Evolutionary conservation across 1,139 yeast species (phyloP), one percentile per base, ranked within the genome.

Genomic region (Diutina ranongensis): DNA sequence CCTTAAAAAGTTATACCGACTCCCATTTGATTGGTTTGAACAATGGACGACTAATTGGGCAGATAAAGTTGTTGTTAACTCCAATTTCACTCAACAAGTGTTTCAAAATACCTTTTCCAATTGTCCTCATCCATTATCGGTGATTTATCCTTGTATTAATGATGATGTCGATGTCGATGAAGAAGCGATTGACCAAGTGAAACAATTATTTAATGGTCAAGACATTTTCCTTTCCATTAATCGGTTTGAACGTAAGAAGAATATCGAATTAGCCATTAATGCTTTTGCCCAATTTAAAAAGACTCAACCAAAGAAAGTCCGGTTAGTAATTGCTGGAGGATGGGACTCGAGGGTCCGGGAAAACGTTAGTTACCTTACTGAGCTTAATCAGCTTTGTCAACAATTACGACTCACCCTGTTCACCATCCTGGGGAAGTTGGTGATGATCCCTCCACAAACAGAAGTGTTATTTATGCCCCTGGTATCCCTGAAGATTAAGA

Each of bases 101-200:
- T 92, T 85, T 54, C 66, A 73, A 48, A 62, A 71, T 27, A 82
- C 95, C 0, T 89, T 92, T 57, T 60, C 3, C 55, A 62, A n/a
- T 61, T 76, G 46, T 53, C 57, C 16, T 46, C 58, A 12, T 55
- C 64, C 8, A 64, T 92, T 96, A 0, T 75, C 74, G 13, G 92
- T 92, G 3, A 72, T 89, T 2, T 89, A 94, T 54, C 98, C 99
- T 0, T 89, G 97, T 61, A 96, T 92, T 2, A 80, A 82, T 2
- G 52, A 59, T 0, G 48, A 57, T 1, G 54, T 53, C 0, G 54
- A 48, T 2, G 56, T 51, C 40, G 61, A 66, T 41, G 46, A 45
- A 2, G 46, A 44, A 0, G 52, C 57, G 1, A 60, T 60, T 8
- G 47, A 54, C 2, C 73, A 70, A 45, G 65, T 74, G 4, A 35